phyloP scores from a whole-genome alignment of 106 monocot species.

The Dendrobium officinale region DNA sequence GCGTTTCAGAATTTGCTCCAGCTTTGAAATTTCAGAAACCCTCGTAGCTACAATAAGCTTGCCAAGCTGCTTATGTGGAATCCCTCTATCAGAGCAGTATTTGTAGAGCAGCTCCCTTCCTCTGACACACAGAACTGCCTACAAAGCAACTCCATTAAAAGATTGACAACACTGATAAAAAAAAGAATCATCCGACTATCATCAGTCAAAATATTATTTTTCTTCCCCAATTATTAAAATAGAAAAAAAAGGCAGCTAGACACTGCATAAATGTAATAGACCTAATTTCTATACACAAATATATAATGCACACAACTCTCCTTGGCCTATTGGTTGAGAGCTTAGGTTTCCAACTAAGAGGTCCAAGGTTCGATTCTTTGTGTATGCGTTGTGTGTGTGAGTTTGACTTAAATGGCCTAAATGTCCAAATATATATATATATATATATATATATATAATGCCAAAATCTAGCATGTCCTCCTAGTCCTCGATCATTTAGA shows the following conservation, averaged over 20 bases:
- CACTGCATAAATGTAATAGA: not conserved
- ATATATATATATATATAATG: too few species aligned
- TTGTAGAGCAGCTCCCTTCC: slow-evolving; percentile 88
- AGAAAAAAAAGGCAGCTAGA: not conserved
- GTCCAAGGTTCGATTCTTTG: too few species aligned
- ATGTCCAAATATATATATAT: too few species aligned
- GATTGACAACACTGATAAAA: not conserved
- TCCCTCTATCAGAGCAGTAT: slow-evolving; percentile 65
- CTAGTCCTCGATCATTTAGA: too few species aligned
- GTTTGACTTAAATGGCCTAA: too few species aligned
- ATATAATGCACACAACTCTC: too few species aligned
- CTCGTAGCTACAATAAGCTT: slow-evolving; percentile 95
- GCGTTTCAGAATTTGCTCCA: slow-evolving; percentile 41
- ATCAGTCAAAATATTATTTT: not conserved
- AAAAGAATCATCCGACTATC: not conserved
- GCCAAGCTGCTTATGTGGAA: slow-evolving; percentile 73
- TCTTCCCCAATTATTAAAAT: not conserved
- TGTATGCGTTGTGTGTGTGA: too few species aligned
- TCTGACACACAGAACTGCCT: slow-evolving; percentile 84
- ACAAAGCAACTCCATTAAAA: slow-evolving; percentile 13
- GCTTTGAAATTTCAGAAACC: slow-evolving; percentile 57
- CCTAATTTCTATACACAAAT: too few species aligned
- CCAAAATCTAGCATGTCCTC: too few species aligned
- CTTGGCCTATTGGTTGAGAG: too few species aligned
- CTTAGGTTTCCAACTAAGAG: too few species aligned